Conservation (phyloP, 495 filamentous ascomycete species). For the Neurospora tetrasperma region DNA sequence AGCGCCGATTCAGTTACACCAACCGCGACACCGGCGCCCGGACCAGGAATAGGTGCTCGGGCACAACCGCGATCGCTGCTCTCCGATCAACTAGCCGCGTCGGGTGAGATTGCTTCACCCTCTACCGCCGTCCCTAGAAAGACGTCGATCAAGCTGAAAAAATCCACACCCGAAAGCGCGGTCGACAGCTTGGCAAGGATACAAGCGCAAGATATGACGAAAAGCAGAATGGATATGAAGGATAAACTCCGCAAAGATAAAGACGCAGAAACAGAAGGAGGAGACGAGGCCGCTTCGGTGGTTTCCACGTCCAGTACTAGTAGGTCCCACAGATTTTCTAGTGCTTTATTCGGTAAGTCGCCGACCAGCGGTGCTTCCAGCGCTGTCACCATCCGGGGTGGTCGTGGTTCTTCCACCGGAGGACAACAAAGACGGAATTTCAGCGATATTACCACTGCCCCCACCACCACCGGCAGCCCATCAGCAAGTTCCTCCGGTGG, state of each 20-base stretch:
- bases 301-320: slow-evolving; percentile 17
- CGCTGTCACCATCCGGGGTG: background rate
- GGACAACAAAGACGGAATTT: slow-evolving; percentile 5
- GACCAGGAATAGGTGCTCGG: background rate
- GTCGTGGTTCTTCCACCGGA: background rate
- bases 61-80: background rate
- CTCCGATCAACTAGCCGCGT: background rate
- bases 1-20: slow-evolving; percentile 9
- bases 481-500: background rate
- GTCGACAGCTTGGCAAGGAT: background rate
- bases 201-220: background rate
- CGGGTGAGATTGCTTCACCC: background rate
- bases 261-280: slow-evolving; percentile 6
- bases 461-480: background rate
- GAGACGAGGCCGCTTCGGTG: slow-evolving; percentile 20
- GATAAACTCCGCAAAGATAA: background rate
- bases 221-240: background rate
- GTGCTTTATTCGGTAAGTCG: slow-evolving; percentile 5
- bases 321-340: slow-evolving; percentile 15
- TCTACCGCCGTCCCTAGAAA: background rate
- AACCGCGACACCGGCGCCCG: slow-evolving; percentile 3
- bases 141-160: background rate
- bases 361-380: slow-evolving; percentile 4
- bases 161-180: background rate
- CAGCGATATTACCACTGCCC: slow-evolving; percentile 6